These are phyloP conservation scores for Tarenaya hassleriana DNA, from an alignment of 345 rosid genomes.

Conservation along the genomic window DNA sequence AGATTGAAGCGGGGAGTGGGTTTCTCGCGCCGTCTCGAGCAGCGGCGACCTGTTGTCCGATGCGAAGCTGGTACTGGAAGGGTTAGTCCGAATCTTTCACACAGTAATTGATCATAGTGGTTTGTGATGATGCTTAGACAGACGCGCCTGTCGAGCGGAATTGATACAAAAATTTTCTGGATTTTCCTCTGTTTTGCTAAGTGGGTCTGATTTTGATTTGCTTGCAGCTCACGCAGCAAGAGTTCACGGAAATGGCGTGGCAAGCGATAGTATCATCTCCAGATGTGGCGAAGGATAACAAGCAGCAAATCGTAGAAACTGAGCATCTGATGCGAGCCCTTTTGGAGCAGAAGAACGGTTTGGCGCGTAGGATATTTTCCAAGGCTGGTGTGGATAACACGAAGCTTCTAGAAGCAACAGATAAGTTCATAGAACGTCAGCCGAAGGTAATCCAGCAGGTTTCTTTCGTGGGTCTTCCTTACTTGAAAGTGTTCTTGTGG, in stretches of 20 bases:
- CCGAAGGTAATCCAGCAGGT: slow-evolving; percentile 57
- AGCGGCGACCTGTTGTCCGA: slow-evolving; percentile 40
- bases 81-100: slow-evolving; percentile 36
- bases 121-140: too few species aligned
- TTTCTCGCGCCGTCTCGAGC: slow-evolving; percentile 29
- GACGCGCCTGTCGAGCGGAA: too few species aligned
- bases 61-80: slow-evolving; percentile 60
- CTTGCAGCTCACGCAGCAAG: slow-evolving; percentile 81
- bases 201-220: slow-evolving; percentile 13
- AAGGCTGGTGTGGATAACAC: slow-evolving; percentile 85
- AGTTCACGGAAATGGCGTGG: slow-evolving; percentile 99
- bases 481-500: too few species aligned
- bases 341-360: slow-evolving; percentile 97
- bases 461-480: not conserved
- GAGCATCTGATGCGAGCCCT: slow-evolving; percentile 94
- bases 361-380: slow-evolving; percentile 85
- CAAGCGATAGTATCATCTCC: slow-evolving; percentile 93
- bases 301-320: slow-evolving; percentile 98
- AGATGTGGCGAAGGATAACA: slow-evolving; percentile 89
- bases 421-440: slow-evolving; percentile 80
- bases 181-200: not conserved
- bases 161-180: not conserved
- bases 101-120: too few species aligned
- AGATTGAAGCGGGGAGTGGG: slow-evolving; percentile 30
- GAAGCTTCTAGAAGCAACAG: slow-evolving; percentile 84